Conservation (phyloP, 2,329 filamentous ascomycete genomes). For the Curvularia verruculosa region DNA sequence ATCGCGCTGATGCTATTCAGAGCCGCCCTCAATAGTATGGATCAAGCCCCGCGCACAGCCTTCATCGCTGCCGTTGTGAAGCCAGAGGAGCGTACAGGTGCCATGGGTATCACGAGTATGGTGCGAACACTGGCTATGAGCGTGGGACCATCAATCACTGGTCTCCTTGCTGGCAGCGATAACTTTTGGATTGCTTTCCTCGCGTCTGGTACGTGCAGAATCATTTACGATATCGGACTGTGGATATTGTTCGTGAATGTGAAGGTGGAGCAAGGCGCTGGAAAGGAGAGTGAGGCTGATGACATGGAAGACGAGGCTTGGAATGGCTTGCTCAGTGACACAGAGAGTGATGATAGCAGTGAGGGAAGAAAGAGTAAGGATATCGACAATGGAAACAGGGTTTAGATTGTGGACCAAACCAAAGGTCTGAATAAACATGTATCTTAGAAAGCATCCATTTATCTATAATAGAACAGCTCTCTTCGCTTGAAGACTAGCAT, state of each 20-base stretch:
- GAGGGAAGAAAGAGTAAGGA: slow-evolving; percentile 35
- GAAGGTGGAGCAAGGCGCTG: slow-evolving; percentile 32
- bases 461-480: background rate
- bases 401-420: slow-evolving; percentile 6
- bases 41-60: slow-evolving; percentile 69
- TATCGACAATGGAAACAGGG: slow-evolving; percentile 18
- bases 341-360: slow-evolving; percentile 32
- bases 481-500: background rate
- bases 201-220: slow-evolving; percentile 43
- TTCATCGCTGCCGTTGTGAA: slow-evolving; percentile 71
- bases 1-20: slow-evolving; percentile 64
- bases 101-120: slow-evolving; percentile 71
- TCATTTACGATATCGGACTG: slow-evolving; percentile 47
- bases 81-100: slow-evolving; percentile 69
- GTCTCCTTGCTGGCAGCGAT: slow-evolving; percentile 42
- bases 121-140: slow-evolving; percentile 65
- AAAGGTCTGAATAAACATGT: background rate
- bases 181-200: slow-evolving; percentile 50
- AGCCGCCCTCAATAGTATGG: slow-evolving; percentile 70
- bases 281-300: slow-evolving; percentile 27
- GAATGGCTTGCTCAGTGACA: slow-evolving; percentile 41
- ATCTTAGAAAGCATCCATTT: no score
- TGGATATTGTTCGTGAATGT: slow-evolving; percentile 49
- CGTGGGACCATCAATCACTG: slow-evolving; percentile 49
- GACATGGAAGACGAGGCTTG: slow-evolving; percentile 37